phyloP scores from a whole-genome alignment of 2,329 filamentous ascomycete species.

The Diaporthe citriasiana region DNA sequence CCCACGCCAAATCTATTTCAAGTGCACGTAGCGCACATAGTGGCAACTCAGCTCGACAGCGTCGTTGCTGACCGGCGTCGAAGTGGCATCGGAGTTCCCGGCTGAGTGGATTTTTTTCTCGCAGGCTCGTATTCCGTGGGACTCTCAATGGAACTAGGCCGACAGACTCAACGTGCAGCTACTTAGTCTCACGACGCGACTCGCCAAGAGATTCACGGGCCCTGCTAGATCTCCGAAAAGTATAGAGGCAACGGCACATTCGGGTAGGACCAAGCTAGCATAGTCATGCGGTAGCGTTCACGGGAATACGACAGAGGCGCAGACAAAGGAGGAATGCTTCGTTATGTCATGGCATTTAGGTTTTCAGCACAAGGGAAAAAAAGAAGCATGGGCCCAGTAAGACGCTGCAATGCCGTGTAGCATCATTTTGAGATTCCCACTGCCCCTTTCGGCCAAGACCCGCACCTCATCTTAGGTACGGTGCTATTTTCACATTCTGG shows the following conservation, averaged over 20 bases:
- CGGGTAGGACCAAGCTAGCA: constrained; percentile 23
- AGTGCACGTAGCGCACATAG: not conserved
- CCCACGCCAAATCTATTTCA: constrained; percentile 6
- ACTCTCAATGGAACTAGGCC: not conserved
- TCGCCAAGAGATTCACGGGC: constrained; percentile 1
- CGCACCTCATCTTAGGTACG: constrained; percentile 29
- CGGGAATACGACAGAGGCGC: constrained; percentile 28
- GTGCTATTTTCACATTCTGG: constrained; percentile 24
- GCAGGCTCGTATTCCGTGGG: constrained; percentile 18
- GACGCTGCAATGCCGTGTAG: not conserved
- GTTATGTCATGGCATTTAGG: constrained; percentile 20
- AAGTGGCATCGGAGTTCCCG: constrained; percentile 13
- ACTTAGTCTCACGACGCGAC: not conserved
- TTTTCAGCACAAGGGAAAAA: not conserved
- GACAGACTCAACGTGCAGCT: constrained; percentile 21
- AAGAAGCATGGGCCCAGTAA: not conserved
- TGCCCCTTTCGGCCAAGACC: constrained; percentile 26
- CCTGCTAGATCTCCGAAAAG: constrained; percentile 7
- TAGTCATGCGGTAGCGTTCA: not conserved
- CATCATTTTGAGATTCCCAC: not conserved
- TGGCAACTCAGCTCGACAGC: constrained; percentile 8
- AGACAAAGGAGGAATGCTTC: not conserved
- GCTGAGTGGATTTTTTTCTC: not conserved
- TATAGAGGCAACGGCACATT: constrained; percentile 8
- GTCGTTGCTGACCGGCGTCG: not conserved